Percentiles rank a stretch among this genome's conserved stretches.
phyloP scores from a whole-genome alignment of 768 basidiomycete genomes.

The Agaricus sinodeliciosus region DNA sequence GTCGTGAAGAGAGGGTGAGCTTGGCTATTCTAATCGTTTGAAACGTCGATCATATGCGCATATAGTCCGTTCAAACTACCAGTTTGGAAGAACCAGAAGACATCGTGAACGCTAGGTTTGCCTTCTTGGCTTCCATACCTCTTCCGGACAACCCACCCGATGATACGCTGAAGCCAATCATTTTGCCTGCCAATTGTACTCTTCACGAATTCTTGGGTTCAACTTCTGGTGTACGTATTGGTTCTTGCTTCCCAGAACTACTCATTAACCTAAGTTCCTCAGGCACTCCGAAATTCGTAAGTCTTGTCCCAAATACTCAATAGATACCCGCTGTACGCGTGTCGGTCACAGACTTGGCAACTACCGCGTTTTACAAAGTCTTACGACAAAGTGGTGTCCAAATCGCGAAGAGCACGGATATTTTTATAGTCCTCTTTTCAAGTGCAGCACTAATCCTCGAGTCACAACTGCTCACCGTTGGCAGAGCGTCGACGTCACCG shows the following conservation, averaged over 20 bases:
- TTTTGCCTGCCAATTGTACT: slow-evolving; percentile 56
- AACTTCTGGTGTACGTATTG: slow-evolving; percentile 44
- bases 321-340: too few species aligned
- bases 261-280: neutral
- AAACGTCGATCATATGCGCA: neutral
- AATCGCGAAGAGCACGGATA: slow-evolving; percentile 82
- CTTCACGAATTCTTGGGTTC: slow-evolving; percentile 65
- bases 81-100: slow-evolving; percentile 32
- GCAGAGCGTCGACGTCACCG: slow-evolving; percentile 56
- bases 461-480: slow-evolving; percentile 74
- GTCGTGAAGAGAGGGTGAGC: slow-evolving; percentile 5
- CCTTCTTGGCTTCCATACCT: slow-evolving; percentile 52
- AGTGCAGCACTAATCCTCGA: slow-evolving; percentile 74
- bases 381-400: slow-evolving; percentile 72
- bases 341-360: slow-evolving; percentile 45
- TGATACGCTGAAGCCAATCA: slow-evolving; percentile 61
- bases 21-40: neutral
- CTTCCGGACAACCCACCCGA: slow-evolving; percentile 59
- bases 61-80: slow-evolving; percentile 19
- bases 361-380: slow-evolving; percentile 60
- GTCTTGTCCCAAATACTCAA: slow-evolving; percentile 14
- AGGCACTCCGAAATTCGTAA: slow-evolving; percentile 57
- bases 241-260: neutral
- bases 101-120: slow-evolving; percentile 46
- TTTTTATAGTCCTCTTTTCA: slow-evolving; percentile 65